Base-by-base conservation (phyloP, 2,329 filamentous ascomycete species). In the Tolypocladium cylindrosporum region DNA sequence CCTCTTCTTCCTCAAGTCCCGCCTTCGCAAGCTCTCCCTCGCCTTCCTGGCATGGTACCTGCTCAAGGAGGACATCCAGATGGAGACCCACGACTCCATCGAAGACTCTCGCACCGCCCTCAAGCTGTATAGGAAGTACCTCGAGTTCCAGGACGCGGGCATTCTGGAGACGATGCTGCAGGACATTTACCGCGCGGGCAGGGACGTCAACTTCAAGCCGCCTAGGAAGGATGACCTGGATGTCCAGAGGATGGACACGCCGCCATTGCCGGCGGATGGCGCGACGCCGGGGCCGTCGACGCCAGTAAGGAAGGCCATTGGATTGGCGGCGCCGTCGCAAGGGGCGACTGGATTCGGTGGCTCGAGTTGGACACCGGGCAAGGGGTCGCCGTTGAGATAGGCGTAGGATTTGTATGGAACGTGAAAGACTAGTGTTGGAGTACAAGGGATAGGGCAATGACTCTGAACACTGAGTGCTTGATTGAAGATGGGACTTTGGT, bases 101-200 rank as follows among this genome's bases (percentile, higher is more conserved):
- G 94, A 97, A 72, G 94, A 99, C 71, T 92, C 94, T 0, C 83
- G 89, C 34, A 97, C 93, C 45, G 94, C 95, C 0, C 79, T 97
- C 45, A 90, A 91, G 69, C 78, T 99, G 10, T 99, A 87, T 67
- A 83, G 88, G 51, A 97, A 96, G 71, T 97, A 91, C 72, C 81
- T 90, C 62, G 92, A 97, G 74, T 97, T 90, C 67, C 79, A 88
- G 56, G 91, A 95, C 64, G 91, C 90, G 0, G 93, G 92, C 0
- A 85, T 96, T 5, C 76, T 96, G 55, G 87, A 94, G 66, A 78
- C 84, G 41, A 94, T 94, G 77, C 80, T 97, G 54, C 86, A 91
- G 68, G 91, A 96, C 65, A 90, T 97, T 9, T 97, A 96, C 72
- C 73, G 76, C 36, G 74, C 70, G 1, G 76, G 76, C 10, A 68